These are phyloP conservation scores for Plicaturopsis crispa DNA, from an alignment of 768 basidiomycete species.

Conservation along the genomic window DNA sequence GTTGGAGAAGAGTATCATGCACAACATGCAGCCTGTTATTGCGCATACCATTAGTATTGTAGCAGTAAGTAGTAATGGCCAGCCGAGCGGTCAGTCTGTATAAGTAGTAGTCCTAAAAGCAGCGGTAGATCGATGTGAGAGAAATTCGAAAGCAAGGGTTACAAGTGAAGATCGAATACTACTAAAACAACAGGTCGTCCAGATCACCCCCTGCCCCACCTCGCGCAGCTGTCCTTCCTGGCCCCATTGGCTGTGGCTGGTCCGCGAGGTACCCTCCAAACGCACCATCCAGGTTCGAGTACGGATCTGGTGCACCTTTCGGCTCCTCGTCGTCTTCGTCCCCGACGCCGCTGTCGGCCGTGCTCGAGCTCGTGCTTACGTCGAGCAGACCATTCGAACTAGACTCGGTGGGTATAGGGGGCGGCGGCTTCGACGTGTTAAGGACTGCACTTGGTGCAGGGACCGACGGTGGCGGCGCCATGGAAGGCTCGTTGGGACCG, in stretches of 20 bases:
- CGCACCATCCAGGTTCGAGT: slow-evolving; percentile 73
- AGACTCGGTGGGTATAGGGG: slow-evolving; percentile 14
- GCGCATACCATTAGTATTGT: no score
- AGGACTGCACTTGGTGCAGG: slow-evolving; percentile 17
- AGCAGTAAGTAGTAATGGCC: no score
- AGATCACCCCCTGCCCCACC: background rate
- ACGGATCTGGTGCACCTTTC: slow-evolving; percentile 50
- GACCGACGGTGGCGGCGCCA: slow-evolving; percentile 14
- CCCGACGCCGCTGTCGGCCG: no score
- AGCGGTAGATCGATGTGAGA: no score
- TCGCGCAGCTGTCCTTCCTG: no score
- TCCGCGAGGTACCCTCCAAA: slow-evolving; percentile 72
- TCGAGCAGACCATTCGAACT: slow-evolving; percentile 15
- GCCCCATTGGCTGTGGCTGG: slow-evolving; percentile 57
- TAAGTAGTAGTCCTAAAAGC: no score
- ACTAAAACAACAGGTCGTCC: background rate
- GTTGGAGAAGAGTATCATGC: no score
- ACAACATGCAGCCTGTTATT: no score
- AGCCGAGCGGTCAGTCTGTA: no score
- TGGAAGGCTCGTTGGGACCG: slow-evolving; percentile 18
- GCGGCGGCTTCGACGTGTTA: slow-evolving; percentile 21
- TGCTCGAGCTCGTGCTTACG: background rate
- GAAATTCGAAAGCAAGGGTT: no score
- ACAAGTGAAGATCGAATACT: no score
- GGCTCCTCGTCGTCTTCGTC: slow-evolving; percentile 36